phyloP scores from a whole-genome alignment of 75 land plant species.

The Selaginella moellendorffii region DNA sequence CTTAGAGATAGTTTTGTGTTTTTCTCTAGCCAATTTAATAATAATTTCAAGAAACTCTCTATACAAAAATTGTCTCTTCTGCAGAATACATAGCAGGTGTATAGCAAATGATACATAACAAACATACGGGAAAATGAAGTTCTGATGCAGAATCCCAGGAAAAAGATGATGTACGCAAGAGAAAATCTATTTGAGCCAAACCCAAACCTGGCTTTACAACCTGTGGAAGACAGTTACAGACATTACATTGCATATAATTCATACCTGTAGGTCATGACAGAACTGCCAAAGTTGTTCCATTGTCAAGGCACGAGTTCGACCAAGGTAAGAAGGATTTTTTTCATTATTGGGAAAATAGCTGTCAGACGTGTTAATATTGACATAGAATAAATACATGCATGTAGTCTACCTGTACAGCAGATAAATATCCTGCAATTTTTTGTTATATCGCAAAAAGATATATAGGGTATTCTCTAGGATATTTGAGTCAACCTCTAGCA shows the following conservation, averaged over 20 bases:
- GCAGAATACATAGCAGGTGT: too few species aligned
- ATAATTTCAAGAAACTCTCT: too few species aligned
- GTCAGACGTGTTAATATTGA: not conserved
- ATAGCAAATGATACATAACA: too few species aligned
- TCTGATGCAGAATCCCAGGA: too few species aligned
- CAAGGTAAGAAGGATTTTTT: not conserved
- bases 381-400: not conserved
- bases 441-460: not conserved
- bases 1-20: too few species aligned
- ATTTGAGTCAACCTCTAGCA: not conserved
- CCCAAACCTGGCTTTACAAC: constrained; percentile 7
- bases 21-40: too few species aligned
- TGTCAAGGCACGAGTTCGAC: constrained; percentile 7
- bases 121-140: too few species aligned
- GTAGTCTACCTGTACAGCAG: not conserved
- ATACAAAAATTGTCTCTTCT: too few species aligned
- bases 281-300: constrained; percentile 11
- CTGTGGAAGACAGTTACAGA: not conserved
- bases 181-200: constrained; percentile 13
- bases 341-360: not conserved
- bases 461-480: not conserved
- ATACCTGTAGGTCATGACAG: constrained; percentile 10
- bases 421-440: not conserved
- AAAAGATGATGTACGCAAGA: not conserved
- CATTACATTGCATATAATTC: not conserved